Conservation (phyloP, 2,329 filamentous ascomycete species). For the Colletotrichum magnum region DNA sequence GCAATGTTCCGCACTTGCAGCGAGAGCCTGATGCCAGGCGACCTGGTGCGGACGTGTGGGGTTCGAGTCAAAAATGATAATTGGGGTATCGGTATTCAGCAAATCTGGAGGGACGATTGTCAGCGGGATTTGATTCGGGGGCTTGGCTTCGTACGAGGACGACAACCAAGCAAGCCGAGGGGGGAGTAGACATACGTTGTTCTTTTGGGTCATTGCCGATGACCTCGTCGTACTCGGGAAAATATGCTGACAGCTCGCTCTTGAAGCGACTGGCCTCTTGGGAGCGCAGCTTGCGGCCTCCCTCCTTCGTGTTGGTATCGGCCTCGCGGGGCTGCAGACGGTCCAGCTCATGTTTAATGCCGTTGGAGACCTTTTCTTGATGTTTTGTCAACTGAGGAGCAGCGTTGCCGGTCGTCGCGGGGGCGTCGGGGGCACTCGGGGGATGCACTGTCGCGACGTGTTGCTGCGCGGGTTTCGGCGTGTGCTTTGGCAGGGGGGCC, state of each 20-base stretch:
- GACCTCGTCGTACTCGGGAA: constrained; percentile 93
- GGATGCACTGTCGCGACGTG: constrained; percentile 40
- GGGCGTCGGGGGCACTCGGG: constrained; percentile 41
- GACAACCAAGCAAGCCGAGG: background rate
- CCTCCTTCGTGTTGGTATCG: constrained; percentile 64
- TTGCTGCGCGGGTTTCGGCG: constrained; percentile 15
- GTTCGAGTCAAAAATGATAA: constrained; percentile 76
- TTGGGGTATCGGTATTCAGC: constrained; percentile 79
- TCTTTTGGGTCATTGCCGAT: constrained; percentile 88
- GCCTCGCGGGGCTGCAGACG: constrained; percentile 64
- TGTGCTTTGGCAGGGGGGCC: constrained; percentile 7
- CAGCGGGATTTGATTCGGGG: constrained; percentile 7
- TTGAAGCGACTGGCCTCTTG: constrained; percentile 89
- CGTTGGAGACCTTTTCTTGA: constrained; percentile 72
- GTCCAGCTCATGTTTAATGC: constrained; percentile 73
- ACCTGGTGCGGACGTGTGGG: constrained; percentile 41
- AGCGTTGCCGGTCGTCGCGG: constrained; percentile 43
- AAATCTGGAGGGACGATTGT: constrained; percentile 69
- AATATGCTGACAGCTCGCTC: constrained; percentile 92
- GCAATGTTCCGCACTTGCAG: background rate
- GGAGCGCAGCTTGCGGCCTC: constrained; percentile 85
- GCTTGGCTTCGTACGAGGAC: background rate
- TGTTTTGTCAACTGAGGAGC: constrained; percentile 60
- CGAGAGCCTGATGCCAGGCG: constrained; percentile 36
- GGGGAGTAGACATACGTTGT: constrained; percentile 71